A percentile compares a stretch with the other conserved stretches of the same genome.
phyloP scores from a whole-genome alignment of 139 green algal species.

The Medakamo hakoo region DNA sequence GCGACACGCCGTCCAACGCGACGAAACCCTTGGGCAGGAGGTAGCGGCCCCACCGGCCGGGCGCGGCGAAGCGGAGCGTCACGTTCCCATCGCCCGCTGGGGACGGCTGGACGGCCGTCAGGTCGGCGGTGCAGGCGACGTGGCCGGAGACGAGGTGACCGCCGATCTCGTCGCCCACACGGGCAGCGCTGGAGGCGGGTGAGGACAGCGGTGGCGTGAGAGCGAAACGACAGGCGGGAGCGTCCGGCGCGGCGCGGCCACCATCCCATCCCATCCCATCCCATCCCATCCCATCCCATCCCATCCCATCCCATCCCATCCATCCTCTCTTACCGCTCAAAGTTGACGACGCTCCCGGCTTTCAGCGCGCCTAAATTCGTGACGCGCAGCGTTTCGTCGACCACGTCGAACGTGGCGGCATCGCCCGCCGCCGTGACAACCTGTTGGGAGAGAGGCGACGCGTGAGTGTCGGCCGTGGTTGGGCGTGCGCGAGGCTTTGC shows the following conservation, averaged over 20 bases:
- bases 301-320: too few species aligned
- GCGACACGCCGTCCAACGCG: constrained; percentile 75
- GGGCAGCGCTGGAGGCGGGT: constrained; percentile 18
- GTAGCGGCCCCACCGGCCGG: constrained; percentile 67
- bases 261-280: too few species aligned
- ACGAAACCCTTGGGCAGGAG: constrained; percentile 90
- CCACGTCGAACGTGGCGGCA: constrained; percentile 67
- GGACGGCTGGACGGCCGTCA: background rate
- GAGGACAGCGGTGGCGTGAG: background rate
- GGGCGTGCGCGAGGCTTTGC: too few species aligned
- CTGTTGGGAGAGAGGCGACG: too few species aligned
- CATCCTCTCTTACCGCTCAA: constrained; percentile 40
- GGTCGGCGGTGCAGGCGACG: constrained; percentile 52
- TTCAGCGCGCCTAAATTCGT: constrained; percentile 70
- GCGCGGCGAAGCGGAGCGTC: background rate
- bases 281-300: too few species aligned
- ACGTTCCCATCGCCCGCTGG: background rate
- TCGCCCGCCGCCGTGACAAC: too few species aligned
- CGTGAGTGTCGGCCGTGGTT: too few species aligned
- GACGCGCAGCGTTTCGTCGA: constrained; percentile 76
- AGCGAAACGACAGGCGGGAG: background rate
- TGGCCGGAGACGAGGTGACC: constrained; percentile 86
- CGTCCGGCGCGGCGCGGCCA: too few species aligned
- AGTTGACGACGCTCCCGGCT: constrained; percentile 52
- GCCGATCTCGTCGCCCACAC: constrained; percentile 84